Evolutionary conservation across 495 filamentous ascomycete species (phyloP).

Genomic region (Neurospora sp.): DNA sequence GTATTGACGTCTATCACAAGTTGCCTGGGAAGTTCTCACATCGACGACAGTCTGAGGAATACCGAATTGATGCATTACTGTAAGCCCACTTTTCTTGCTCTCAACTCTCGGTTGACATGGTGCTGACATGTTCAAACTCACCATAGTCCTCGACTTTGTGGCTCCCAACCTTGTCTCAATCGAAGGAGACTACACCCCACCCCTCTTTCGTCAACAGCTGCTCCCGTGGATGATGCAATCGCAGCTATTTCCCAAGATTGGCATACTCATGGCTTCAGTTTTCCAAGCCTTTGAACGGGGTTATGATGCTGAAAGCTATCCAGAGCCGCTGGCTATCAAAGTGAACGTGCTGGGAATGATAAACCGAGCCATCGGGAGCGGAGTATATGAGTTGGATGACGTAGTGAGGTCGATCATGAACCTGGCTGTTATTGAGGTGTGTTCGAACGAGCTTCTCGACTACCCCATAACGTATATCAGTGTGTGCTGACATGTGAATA

Average conservation of each 20-base stretch:
- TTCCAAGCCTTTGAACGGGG: constrained; percentile 7
- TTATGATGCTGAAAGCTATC: not conserved
- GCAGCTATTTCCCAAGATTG: constrained; percentile 17
- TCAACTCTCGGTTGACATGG: not conserved
- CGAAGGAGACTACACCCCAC: constrained; percentile 10
- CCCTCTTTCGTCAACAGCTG: constrained; percentile 9
- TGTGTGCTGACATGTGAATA: not conserved
- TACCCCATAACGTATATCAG: not conserved
- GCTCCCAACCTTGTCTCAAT: constrained; percentile 16
- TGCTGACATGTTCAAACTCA: not conserved
- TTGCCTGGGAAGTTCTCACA: constrained; percentile 7
- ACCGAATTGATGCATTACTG: constrained; percentile 17
- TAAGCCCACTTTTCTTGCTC: not conserved
- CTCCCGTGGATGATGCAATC: constrained; percentile 22
- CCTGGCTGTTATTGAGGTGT: constrained; percentile 16
- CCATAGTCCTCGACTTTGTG: constrained; percentile 13
- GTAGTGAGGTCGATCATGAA: constrained; percentile 14
- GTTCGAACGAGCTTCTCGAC: not conserved
- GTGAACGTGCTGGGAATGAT: constrained; percentile 12
- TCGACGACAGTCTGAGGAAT: constrained; percentile 11
- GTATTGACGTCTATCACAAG: constrained; percentile 10
- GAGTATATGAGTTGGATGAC: constrained; percentile 9
- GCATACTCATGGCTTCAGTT: constrained; percentile 17
- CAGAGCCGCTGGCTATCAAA: constrained; percentile 12
- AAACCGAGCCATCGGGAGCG: constrained; percentile 8